phyloP scores from a whole-genome alignment of 805 yeast genomes.

The Candida coleopterorum region DNA sequence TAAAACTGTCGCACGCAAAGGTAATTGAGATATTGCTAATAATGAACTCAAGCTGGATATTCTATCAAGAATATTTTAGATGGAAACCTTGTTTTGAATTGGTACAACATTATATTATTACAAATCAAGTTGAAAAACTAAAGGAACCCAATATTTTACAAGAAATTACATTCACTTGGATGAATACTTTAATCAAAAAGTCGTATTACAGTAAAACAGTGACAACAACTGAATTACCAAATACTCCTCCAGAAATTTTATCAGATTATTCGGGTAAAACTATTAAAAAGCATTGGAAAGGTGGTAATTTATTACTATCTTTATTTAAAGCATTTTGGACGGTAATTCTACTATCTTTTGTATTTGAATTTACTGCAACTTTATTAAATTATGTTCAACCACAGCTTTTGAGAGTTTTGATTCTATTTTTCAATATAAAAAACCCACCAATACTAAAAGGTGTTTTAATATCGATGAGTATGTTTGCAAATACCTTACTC shows the following conservation, averaged over 20 bases:
- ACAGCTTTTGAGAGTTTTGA: conserved; percentile 65
- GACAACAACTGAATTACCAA: conserved; percentile 27
- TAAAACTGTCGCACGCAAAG: conserved; percentile 7
- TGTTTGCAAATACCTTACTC: conserved; percentile 58
- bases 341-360: conserved; percentile 17
- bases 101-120: conserved; percentile 20
- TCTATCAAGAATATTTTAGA: conserved; percentile 34
- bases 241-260: conserved; percentile 21
- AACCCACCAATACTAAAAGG: conserved; percentile 51
- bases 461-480: conserved; percentile 52
- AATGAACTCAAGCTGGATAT: conserved; percentile 25
- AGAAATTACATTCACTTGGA: conserved; percentile 42
- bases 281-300: conserved; percentile 16
- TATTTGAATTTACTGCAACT: conserved; percentile 19
- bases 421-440: conserved; percentile 48
- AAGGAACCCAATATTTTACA: conserved; percentile 30
- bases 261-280: conserved; percentile 15
- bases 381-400: conserved; percentile 68
- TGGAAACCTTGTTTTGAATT: conserved; percentile 42
- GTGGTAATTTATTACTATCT: conserved; percentile 13
- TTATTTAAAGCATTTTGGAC: conserved; percentile 25
- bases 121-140: conserved; percentile 15
- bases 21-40: conserved; percentile 22
- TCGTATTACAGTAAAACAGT: conserved; percentile 36
- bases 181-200: conserved; percentile 40